Base-by-base conservation (phyloP, 768 basidiomycete species). In the Rhizopogon roseolus region DNA sequence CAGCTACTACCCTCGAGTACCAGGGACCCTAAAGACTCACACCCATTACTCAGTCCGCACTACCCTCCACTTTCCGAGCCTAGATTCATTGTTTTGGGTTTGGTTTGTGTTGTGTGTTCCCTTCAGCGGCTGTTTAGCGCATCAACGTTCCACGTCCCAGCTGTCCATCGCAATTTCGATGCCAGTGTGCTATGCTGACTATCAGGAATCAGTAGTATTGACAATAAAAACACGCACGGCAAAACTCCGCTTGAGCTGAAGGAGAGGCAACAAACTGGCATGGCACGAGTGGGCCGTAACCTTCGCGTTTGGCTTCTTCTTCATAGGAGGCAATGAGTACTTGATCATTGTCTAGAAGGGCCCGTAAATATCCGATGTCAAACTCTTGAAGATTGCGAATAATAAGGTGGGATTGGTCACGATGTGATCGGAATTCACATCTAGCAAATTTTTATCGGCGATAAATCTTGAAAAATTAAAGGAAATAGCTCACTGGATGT, bases 161-260 rank as follows among this genome's bases (percentile, higher is more conserved):
- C n/a, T n/a, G n/a, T n/a, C n/a, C n/a, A n/a, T n/a, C n/a, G n/a
- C n/a, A n/a, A n/a, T n/a, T n/a, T n/a, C 53, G 55, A 58, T 65
- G 62, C 61, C 64, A 64, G 39, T 60, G 52, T 22, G 56, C 53
- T 60, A 45, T n/a, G n/a, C n/a, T n/a, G n/a, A n/a, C n/a, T n/a
- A n/a, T n/a, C 8, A 5, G 7, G 38, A 53, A 44, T 44, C 32
- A 25, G 22, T 3, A 42, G 29, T n/a, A n/a, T n/a, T n/a, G n/a
- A n/a, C n/a, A n/a, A n/a, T n/a, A n/a, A n/a, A 41, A 49, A 52
- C 22, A 60, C 60, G 41, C 39, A 64, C 50, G 52, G 41, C 64
- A 66, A 4, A 53, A 7, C 4, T 56, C 5, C 36, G 63, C 61
- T n/a, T 62, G 59, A 13, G 56, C 56, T 1, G 42, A 53, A 3